Evolutionary conservation across 306 rosid genomes (phyloP).

Genomic region (Begonia masoniana): DNA sequence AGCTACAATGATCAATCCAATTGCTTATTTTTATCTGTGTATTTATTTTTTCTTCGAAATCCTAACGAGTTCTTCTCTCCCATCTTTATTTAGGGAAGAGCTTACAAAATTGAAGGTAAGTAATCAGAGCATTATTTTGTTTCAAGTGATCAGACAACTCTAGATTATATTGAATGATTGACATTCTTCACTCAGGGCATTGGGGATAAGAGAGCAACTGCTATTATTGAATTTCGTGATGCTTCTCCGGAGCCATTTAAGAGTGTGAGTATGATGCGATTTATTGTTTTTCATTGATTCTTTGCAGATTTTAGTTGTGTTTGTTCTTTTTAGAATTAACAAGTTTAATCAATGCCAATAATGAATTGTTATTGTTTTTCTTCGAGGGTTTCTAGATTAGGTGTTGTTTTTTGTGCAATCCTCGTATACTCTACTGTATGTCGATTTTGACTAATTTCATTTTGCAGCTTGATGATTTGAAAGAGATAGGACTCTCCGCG

Average conservation of each 20-base stretch:
- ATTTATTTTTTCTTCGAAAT: not conserved
- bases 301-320: too few species aligned
- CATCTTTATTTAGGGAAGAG: conserved; percentile 40
- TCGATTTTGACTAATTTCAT: not conserved
- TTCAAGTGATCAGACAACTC: conserved; percentile 1
- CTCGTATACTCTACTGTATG: not conserved
- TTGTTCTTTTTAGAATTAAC: too few species aligned
- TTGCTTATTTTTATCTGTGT: not conserved
- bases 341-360: too few species aligned
- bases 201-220: conserved; percentile 83
- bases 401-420: not conserved
- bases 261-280: conserved; percentile 35
- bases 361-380: too few species aligned
- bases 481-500: conserved; percentile 64
- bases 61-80: not conserved
- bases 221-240: conserved; percentile 52
- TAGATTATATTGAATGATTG: too few species aligned
- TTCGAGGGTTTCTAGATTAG: too few species aligned
- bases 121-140: conserved; percentile 2
- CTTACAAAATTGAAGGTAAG: conserved; percentile 55
- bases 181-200: conserved; percentile 37
- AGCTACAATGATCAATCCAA: too few species aligned
- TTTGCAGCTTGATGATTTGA: conserved; percentile 69
- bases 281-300: too few species aligned
- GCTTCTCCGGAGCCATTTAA: conserved; percentile 74